Percentiles rank a stretch among this genome's conserved stretches.
Evolutionary conservation across 495 filamentous ascomycete species (phyloP).

Genomic region (Ascobolus immersus): DNA sequence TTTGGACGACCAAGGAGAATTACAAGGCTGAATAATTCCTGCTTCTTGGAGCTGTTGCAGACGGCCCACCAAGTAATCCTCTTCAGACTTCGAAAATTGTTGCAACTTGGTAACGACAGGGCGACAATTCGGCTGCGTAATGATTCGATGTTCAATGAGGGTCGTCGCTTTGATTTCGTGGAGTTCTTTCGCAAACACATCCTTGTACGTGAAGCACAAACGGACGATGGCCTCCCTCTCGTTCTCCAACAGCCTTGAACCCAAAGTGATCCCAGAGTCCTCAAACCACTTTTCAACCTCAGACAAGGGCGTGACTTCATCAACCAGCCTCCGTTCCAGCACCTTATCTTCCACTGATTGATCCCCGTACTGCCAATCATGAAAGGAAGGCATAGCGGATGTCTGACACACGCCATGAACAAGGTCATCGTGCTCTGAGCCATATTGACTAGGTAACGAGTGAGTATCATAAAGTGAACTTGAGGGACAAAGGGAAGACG

Average conservation of each 20-base stretch:
- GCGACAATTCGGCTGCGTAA: background rate
- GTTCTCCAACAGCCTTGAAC: background rate
- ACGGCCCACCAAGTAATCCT: background rate
- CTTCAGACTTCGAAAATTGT: background rate
- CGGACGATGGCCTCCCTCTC: no score
- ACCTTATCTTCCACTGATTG: no score
- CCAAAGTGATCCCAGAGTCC: background rate
- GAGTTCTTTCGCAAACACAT: background rate
- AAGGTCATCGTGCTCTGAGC: no score
- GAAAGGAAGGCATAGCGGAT: no score
- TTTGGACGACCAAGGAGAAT: background rate
- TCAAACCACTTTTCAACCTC: background rate
- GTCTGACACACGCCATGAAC: no score
- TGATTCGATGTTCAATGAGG: background rate
- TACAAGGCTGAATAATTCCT: background rate
- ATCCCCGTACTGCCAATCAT: no score
- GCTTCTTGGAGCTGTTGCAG: background rate
- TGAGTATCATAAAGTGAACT: no score
- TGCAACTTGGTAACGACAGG: background rate
- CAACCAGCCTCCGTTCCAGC: no score
- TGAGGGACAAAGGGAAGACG: no score
- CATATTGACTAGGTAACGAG: no score
- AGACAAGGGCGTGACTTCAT: no score
- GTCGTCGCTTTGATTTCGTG: background rate
- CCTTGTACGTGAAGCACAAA: background rate